Conservation (phyloP, 257 asterid genomes). For the Petunia secreta region DNA sequence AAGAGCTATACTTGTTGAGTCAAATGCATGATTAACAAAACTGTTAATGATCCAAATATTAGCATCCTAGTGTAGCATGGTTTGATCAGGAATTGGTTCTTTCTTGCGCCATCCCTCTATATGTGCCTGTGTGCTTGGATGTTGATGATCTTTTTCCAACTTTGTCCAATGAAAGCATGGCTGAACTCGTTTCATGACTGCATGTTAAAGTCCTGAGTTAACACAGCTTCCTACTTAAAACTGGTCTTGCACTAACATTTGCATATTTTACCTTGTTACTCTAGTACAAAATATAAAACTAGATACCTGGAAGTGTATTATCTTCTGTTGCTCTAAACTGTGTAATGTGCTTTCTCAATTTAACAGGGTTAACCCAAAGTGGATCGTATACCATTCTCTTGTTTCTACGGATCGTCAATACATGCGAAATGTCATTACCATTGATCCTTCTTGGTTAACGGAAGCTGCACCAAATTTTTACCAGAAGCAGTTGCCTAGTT, state of each 20-base stretch:
- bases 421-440: conserved; percentile 87
- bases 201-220: no score
- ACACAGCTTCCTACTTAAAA: no score
- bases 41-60: background rate
- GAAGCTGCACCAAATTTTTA: conserved; percentile 94
- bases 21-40: background rate
- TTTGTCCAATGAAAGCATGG: no score
- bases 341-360: conserved; percentile 4
- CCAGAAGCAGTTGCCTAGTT: conserved; percentile 56
- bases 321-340: background rate
- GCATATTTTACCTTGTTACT: no score
- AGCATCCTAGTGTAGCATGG: no score
- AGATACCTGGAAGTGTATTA: background rate
- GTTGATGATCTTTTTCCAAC: no score
- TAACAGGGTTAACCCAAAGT: conserved; percentile 91
- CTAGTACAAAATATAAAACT: background rate
- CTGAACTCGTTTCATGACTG: no score
- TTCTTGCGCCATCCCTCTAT: no score
- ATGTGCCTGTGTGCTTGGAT: no score
- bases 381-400: conserved; percentile 81
- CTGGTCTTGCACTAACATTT: no score
- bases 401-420: conserved; percentile 95
- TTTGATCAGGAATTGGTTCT: no score
- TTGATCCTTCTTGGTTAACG: conserved; percentile 87
- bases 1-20: background rate